A percentile compares a stretch with the other conserved stretches of the same genome.
These are phyloP conservation scores for Curvularia sp. DNA, from an alignment of 2,329 filamentous ascomycete species.

Conservation along the genomic window DNA sequence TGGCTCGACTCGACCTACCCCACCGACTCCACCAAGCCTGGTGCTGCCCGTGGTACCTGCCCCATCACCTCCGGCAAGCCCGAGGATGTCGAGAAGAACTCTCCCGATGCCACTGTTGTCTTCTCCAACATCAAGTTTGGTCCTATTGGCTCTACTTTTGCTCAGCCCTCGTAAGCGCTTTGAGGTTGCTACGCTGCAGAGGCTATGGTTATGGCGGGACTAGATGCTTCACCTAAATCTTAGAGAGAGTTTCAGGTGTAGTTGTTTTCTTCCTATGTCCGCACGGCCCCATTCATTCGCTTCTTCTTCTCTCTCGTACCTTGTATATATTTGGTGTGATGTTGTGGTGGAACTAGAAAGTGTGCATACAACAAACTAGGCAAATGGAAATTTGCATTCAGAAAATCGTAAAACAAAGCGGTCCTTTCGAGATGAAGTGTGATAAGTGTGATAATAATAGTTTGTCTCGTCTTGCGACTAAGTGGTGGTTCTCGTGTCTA, in stretches of 20 bases:
- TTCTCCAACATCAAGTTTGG: conserved; percentile 53
- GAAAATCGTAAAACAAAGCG: neutral
- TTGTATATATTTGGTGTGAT: conserved; percentile 20
- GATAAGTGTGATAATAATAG: neutral
- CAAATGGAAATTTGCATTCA: conserved; percentile 18
- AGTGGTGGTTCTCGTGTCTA: neutral
- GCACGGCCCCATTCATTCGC: conserved; percentile 10
- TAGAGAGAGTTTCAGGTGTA: conserved; percentile 2
- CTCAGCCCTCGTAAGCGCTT: conserved; percentile 35
- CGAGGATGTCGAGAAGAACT: conserved; percentile 47
- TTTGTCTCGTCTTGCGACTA: neutral
- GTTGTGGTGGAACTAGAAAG: conserved; percentile 12
- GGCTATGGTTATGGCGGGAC: neutral
- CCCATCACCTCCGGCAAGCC: conserved; percentile 47
- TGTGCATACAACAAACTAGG: conserved; percentile 18
- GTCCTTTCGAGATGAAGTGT: neutral
- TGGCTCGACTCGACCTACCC: conserved; percentile 76
- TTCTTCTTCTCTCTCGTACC: conserved; percentile 13
- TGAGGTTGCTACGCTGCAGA: neutral
- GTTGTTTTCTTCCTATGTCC: neutral
- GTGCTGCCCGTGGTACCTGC: conserved; percentile 49
- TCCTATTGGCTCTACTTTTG: conserved; percentile 50
- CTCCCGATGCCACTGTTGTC: conserved; percentile 44
- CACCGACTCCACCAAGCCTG: conserved; percentile 46
- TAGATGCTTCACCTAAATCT: neutral